phyloP scores from a whole-genome alignment of 305 asterid species.

The Fraxinus paxiana region DNA sequence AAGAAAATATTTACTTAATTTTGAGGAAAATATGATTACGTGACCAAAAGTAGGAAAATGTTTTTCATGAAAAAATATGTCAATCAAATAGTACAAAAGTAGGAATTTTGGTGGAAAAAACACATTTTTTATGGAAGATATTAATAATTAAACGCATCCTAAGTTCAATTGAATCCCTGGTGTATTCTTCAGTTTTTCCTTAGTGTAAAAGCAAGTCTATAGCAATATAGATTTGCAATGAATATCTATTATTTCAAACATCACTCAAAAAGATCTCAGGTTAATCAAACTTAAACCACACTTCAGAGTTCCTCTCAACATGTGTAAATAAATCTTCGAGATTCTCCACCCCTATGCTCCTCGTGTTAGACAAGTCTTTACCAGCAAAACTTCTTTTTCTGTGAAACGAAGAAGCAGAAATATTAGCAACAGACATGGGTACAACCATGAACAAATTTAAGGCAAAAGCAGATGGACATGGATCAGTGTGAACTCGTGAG shows the following conservation, averaged over 20 bases:
- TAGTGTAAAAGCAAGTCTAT: not conserved
- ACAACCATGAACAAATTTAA: not conserved
- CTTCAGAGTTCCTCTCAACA: not conserved
- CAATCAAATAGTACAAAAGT: not conserved
- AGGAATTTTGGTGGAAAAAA: not conserved
- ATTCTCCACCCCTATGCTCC: not conserved
- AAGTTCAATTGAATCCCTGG: not conserved
- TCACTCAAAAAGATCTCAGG: not conserved
- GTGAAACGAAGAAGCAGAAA: constrained; percentile 28
- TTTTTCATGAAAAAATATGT: not conserved
- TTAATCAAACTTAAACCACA: not conserved
- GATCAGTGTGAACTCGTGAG: not conserved
- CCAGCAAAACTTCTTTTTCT: constrained; percentile 91
- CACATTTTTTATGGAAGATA: not conserved
- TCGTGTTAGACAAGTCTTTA: constrained; percentile 27
- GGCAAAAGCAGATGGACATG: not conserved
- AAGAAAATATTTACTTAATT: not conserved
- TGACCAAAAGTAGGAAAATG: too few relatives aligned
- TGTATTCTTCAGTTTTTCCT: not conserved
- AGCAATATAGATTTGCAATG: not conserved
- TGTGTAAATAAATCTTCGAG: not conserved
- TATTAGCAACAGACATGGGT: constrained; percentile 2
- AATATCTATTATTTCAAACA: not conserved
- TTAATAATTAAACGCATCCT: too few relatives aligned
- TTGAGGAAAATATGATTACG: not conserved